Base-by-base conservation (phyloP, 2,329 filamentous ascomycete species). In the Cordyceps cateniannulata region DNA sequence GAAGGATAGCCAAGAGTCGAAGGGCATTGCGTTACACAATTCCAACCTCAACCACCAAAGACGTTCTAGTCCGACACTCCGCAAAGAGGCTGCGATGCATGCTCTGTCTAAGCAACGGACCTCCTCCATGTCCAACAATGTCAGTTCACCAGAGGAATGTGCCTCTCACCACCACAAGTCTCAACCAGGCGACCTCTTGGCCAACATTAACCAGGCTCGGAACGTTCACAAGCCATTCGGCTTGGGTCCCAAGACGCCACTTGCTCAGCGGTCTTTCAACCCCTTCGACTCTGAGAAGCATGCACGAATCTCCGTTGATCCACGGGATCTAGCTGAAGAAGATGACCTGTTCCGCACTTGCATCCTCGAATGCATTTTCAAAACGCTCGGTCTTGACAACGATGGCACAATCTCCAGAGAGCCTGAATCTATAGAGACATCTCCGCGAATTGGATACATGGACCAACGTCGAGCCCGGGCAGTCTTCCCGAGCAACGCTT, bases 1-100 rank as follows among this genome's bases (percentile, higher is more conserved):
- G 22, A 89, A 88, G 1, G 83, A 85, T 2, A 91, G 95, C 67
- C 91, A 97, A 63, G 85, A 88, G 20, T 70, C 69, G 2, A 98
- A 98, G 74, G 96, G 95, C 0, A 98, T 99, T 66, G 95, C 96
- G 5, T 79, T 99, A 44, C 95, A 99, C 71, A 99, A 98, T 67
- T 84, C 86, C 69, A 71, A 82, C 71, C 75, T 79, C 12, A 82
- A 84, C 54, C 84, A 86, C 50, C 84, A 88, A 59, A 84, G 89
- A 62, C 84, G 88, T 61, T 91, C 92, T 1, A 90, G 85, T 59
- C 87, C 87, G 49, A 85, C 84, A 29, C 76, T 97, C 24, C 82
- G 91, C 58, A 93, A 92, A 71, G 93, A 96, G 65, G 90, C 88
- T 8, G 84, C 86, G 52, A 76, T 93, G 42, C 88, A 93, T 64